Evolutionary conservation across 2,329 filamentous ascomycete species (phyloP), one percentile per base, ranked within the genome.

Genomic region (Fusarium nurragi): DNA sequence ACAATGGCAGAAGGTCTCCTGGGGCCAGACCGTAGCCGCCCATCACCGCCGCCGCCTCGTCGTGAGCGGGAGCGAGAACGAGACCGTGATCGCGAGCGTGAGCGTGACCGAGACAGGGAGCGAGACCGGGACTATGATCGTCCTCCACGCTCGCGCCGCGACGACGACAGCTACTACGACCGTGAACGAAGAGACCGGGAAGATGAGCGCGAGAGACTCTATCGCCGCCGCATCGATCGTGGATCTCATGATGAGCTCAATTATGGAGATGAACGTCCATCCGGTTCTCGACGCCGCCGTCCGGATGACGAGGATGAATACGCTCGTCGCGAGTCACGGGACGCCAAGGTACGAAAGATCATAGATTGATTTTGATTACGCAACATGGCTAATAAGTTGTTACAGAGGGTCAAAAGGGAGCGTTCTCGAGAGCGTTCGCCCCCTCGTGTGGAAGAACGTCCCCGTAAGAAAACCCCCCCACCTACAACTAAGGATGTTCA

Each of bases 111-210:
- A 2, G 79, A 81, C 6, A 76, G 79, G 5, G 80, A 82, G 1
- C 74, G 79, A 0, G 81, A 79, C 2, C 73, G 78, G 8, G 79
- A 80, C 49, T 78, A 80, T 54, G 83, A 86, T 61, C 83, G 84
- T 37, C 81, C 79, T 14, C 75, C 79, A 60, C 84, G 84, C 44
- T 78, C 84, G 62, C 83, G 85, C 40, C 86, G 88, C 50, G 86
- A 88, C 53, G 87, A 89, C 38, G 83, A 86, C 46, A 85, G 87
- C 69, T 84, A 89, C 74, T 96, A 97, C 75, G 93, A 95, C 59
- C 90, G 92, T 52, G 94, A 97, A 78, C 86, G 94, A 51, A 87
- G 93, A 61, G 92, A 95, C 67, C 88, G 94, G 46, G 94, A 98
- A 75, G 91, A 93, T 69, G 94, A 97, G 76, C 88, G 94, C 53